These are phyloP conservation scores for Colletotrichum spinosum DNA, from an alignment of 2,329 filamentous ascomycete species.

Conservation along the genomic window DNA sequence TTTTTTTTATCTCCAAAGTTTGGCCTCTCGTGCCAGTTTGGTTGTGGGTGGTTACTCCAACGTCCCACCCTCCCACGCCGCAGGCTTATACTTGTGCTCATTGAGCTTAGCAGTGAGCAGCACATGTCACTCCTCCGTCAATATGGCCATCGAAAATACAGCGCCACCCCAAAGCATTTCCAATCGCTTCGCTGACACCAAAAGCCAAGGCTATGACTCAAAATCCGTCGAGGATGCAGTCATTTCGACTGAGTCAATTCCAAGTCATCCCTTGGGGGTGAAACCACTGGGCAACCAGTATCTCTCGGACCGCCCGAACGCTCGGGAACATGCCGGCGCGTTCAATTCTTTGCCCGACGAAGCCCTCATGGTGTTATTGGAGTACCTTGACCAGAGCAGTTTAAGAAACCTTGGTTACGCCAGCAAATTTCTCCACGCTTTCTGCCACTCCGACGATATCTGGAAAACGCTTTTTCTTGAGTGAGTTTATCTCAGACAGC, in stretches of 20 bases:
- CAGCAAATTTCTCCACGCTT: constrained; percentile 89
- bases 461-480: constrained; percentile 88
- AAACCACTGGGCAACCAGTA: constrained; percentile 89
- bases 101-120: constrained; percentile 21
- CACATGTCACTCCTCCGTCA: constrained; percentile 23
- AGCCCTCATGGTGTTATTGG: constrained; percentile 78
- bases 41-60: constrained; percentile 19
- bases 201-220: constrained; percentile 34
- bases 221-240: constrained; percentile 17
- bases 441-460: constrained; percentile 84
- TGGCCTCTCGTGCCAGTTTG: constrained; percentile 1
- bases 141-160: constrained; percentile 28
- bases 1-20: background rate
- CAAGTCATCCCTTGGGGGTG: constrained; percentile 83
- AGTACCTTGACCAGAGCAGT: constrained; percentile 74
- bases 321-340: constrained; percentile 73
- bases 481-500: constrained; percentile 68
- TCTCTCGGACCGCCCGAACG: constrained; percentile 73
- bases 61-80: constrained; percentile 2
- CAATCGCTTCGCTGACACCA: constrained; percentile 22
- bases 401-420: constrained; percentile 78
- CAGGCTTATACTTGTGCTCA: constrained; percentile 8
- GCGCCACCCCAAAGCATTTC: constrained; percentile 12
- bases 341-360: constrained; percentile 84
- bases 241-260: constrained; percentile 63